These are phyloP conservation scores for Blastomyces emzantsi DNA, from an alignment of 2,329 filamentous ascomycete genomes.

Conservation along the genomic window DNA sequence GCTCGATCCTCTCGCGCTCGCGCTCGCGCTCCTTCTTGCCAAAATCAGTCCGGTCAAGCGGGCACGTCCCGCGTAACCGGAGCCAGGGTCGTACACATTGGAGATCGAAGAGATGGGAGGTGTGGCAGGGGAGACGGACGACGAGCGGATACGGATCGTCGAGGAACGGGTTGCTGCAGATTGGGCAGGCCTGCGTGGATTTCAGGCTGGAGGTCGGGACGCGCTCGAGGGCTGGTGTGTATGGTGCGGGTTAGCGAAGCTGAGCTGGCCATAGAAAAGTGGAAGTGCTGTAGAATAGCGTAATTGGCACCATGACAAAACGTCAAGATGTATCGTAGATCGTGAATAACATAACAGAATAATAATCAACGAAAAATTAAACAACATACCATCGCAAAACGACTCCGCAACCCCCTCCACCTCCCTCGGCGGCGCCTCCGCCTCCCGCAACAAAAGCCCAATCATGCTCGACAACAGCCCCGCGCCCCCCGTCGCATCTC, in stretches of 20 bases:
- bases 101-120: slow-evolving; percentile 54
- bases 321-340: background rate
- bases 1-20: slow-evolving; percentile 45
- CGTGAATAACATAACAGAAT: background rate
- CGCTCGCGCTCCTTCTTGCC: slow-evolving; percentile 46
- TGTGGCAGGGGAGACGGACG: slow-evolving; percentile 53
- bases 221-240: slow-evolving; percentile 45
- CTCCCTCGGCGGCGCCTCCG: slow-evolving; percentile 51
- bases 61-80: slow-evolving; percentile 55
- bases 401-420: slow-evolving; percentile 53
- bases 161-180: slow-evolving; percentile 52
- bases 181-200: slow-evolving; percentile 47
- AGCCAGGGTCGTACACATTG: slow-evolving; percentile 59
- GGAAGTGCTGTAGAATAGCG: background rate
- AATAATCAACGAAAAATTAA: background rate
- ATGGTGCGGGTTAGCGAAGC: background rate
- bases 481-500: slow-evolving; percentile 20
- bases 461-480: slow-evolving; percentile 48
- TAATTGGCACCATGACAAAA: background rate
- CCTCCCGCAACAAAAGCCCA: slow-evolving; percentile 44
- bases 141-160: slow-evolving; percentile 58
- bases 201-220: slow-evolving; percentile 49
- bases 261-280: background rate
- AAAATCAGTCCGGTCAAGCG: slow-evolving; percentile 51
- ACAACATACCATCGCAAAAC: slow-evolving; percentile 44